phyloP scores from a whole-genome alignment of 805 yeast species.

The Scheffersomyces ergatensis region DNA sequence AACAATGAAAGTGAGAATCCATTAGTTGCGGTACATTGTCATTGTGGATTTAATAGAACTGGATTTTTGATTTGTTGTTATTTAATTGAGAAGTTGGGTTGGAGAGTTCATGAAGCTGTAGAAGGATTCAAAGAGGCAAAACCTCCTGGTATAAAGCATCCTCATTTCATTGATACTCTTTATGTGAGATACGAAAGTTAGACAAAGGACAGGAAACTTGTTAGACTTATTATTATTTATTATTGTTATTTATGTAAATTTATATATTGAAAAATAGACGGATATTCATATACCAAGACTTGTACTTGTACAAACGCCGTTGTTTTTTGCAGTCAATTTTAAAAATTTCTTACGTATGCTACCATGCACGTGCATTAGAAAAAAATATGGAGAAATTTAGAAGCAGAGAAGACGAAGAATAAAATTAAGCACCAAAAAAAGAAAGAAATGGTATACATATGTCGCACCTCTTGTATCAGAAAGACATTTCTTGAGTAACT shows the following conservation, averaged over 20 bases:
- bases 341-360: no score
- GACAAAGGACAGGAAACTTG: constrained; percentile 1
- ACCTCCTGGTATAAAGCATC: constrained; percentile 73
- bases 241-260: constrained; percentile 1
- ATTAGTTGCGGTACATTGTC: constrained; percentile 69
- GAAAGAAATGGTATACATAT: no score
- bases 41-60: constrained; percentile 78
- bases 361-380: no score
- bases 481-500: no score
- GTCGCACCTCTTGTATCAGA: no score
- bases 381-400: no score
- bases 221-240: background rate
- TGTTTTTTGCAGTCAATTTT: background rate
- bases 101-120: constrained; percentile 63
- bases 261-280: background rate
- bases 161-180: constrained; percentile 71
- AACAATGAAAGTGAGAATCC: constrained; percentile 24
- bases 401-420: no score
- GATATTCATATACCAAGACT: background rate
- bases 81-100: constrained; percentile 56
- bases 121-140: constrained; percentile 56
- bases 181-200: constrained; percentile 55
- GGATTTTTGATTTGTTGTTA: constrained; percentile 73
- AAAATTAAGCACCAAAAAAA: no score
- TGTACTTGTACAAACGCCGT: background rate